Evolutionary conservation across 768 basidiomycete species (phyloP), one percentile per base, ranked within the genome.

Genomic region (Pleurotus salmoneostramineus): DNA sequence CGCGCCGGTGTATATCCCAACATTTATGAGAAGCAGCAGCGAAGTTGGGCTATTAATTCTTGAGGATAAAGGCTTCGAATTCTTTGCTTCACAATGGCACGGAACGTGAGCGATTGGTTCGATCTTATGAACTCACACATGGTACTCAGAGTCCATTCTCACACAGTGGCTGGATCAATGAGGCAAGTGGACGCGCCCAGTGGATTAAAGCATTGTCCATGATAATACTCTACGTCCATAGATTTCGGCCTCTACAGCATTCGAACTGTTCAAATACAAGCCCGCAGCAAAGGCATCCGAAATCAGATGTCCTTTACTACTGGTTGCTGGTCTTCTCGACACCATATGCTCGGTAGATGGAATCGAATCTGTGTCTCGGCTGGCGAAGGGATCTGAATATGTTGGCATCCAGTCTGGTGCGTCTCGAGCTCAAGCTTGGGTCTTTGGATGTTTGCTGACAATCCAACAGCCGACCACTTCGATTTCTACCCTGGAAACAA

Each of bases 1-100:
- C 36, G 6, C 60, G 1, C 72, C 72, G 1, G 45, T 60, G 5
- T 71, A 71, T 46, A 67, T 72, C 17, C 68, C 66, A 6, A 64
- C 65, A 6, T 56, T 61, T 12, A 62, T 68, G 0, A 56, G 63
- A 11, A 68, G 68, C 2, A 65, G 65, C 5, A 27, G 21, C 21
- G 50, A 59, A 17, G 62, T 72, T 17, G 72, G 68, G 6, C 52
- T 62, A 2, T 52, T 72, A 33, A 66, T 63, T 4, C 55, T 57
- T 1, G 65, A 64, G 3, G 17, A 17, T 48, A 68, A 65, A 0
- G 58, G 60, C 3, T 34, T 51, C 6, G 42, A 66, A 27, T 68
- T 68, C 10, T 2, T 59, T 68, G 61, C n/a, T 58, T 31, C 43
- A 35, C 2, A 47, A 61, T 46, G 54, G 46, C 36, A 55, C 10